Evolutionary conservation across 805 yeast genomes (phyloP).

Genomic region (Alloascoidea hylecoeti): DNA sequence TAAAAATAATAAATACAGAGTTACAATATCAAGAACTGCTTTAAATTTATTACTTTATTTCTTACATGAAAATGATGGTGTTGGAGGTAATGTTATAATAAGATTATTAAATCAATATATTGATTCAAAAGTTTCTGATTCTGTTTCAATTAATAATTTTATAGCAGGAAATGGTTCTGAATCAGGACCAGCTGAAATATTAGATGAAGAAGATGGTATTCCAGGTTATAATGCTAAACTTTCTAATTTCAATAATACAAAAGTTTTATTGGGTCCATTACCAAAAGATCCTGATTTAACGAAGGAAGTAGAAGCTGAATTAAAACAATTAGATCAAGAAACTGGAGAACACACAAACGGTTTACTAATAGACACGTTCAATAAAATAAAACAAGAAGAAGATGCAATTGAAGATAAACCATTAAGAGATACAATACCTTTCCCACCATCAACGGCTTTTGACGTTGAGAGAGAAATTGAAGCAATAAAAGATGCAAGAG

Average conservation of each 20-base stretch:
- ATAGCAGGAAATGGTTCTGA: too few species aligned
- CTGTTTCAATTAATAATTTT: slow-evolving; percentile 18
- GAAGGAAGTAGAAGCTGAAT: slow-evolving; percentile 73
- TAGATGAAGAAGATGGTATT: slow-evolving; percentile 29
- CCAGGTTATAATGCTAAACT: slow-evolving; percentile 29
- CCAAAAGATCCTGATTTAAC: slow-evolving; percentile 80
- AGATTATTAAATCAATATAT: slow-evolving; percentile 78
- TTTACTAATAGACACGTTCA: slow-evolving; percentile 53
- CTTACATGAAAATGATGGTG: slow-evolving; percentile 80
- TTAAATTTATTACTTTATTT: slow-evolving; percentile 75
- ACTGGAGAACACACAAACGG: slow-evolving; percentile 16
- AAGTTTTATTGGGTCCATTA: slow-evolving; percentile 67
- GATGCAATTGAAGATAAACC: slow-evolving; percentile 46
- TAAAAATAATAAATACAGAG: slow-evolving; percentile 55
- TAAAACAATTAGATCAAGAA: slow-evolving; percentile 53
- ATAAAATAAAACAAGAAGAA: slow-evolving; percentile 24
- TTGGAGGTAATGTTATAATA: slow-evolving; percentile 82
- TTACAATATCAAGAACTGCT: slow-evolving; percentile 71
- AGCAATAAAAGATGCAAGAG: slow-evolving; percentile 70
- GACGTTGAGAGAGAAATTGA: slow-evolving; percentile 73
- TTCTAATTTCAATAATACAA: slow-evolving; percentile 51
- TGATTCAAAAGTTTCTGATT: slow-evolving; percentile 22
- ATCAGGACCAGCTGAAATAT: slow-evolving; percentile 37
- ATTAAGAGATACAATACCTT: slow-evolving; percentile 57
- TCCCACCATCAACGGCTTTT: slow-evolving; percentile 69